Conservation (phyloP, 805 yeast genomes). For the Cyberlindnera maclurae region DNA sequence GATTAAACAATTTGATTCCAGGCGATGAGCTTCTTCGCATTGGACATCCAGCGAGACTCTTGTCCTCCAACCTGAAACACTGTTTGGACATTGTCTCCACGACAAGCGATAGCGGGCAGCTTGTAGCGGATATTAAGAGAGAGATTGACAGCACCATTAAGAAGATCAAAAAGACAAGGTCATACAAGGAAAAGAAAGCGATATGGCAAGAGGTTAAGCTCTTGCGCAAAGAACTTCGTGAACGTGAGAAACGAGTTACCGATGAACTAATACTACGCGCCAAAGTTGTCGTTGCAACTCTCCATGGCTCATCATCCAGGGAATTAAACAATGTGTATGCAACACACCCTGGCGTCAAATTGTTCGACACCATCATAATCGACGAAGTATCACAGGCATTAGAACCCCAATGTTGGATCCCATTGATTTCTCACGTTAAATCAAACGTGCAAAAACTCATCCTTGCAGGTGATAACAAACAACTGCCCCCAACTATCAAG, state of each 20-base stretch:
- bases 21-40: slow-evolving; percentile 56
- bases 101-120: slow-evolving; percentile 47
- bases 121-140: slow-evolving; percentile 57
- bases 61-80: slow-evolving; percentile 54
- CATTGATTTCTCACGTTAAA: slow-evolving; percentile 56
- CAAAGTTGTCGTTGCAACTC: slow-evolving; percentile 70
- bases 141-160: slow-evolving; percentile 63
- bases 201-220: slow-evolving; percentile 64
- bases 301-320: slow-evolving; percentile 81
- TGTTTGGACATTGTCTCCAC: slow-evolving; percentile 70
- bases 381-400: slow-evolving; percentile 94
- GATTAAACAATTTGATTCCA: slow-evolving; percentile 32
- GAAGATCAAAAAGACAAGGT: slow-evolving; percentile 52
- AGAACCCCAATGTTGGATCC: slow-evolving; percentile 97
- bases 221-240: slow-evolving; percentile 61
- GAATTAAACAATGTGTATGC: slow-evolving; percentile 52
- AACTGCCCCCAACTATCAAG: slow-evolving; percentile 86
- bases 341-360: slow-evolving; percentile 21
- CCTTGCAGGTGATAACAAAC: slow-evolving; percentile 90
- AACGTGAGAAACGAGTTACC: slow-evolving; percentile 58
- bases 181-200: slow-evolving; percentile 55
- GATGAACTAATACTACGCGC: slow-evolving; percentile 51
- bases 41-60: slow-evolving; percentile 89
- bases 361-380: slow-evolving; percentile 77
- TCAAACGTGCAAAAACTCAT: slow-evolving; percentile 44